Conservation (phyloP, 2,329 filamentous ascomycete genomes). For the Aspergillus bombycis region DNA sequence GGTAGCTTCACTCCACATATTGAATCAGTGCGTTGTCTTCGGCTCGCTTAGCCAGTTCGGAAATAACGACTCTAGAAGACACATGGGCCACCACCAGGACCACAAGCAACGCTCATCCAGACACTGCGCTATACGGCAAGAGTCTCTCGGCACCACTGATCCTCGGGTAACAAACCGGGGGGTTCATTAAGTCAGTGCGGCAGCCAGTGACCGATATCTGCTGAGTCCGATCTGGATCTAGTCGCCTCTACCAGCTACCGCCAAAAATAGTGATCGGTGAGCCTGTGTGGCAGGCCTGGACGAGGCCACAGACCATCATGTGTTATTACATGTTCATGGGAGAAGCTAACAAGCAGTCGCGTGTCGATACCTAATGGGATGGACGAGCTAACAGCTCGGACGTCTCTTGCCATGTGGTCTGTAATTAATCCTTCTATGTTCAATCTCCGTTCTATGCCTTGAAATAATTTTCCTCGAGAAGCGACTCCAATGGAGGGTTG, state of each 20-base stretch:
- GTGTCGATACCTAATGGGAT: not conserved
- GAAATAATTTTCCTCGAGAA: not conserved
- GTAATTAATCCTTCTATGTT: not conserved
- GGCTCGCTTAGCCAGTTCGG: not conserved
- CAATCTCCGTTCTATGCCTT: not conserved
- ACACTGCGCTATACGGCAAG: not conserved
- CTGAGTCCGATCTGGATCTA: not conserved
- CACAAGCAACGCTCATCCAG: not conserved
- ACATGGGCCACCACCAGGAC: not conserved
- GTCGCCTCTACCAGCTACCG: not conserved
- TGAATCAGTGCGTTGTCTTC: not conserved
- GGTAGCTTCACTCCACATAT: not conserved
- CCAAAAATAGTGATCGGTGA: not conserved
- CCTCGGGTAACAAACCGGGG: not conserved
- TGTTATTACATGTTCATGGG: not conserved
- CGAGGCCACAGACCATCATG: not conserved
- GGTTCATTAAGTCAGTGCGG: not conserved
- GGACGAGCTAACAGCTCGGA: too few species aligned
- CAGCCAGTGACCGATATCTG: not conserved
- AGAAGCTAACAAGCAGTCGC: not conserved
- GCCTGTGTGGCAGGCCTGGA: not conserved
- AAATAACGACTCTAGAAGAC: not conserved
- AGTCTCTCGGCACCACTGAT: not conserved
- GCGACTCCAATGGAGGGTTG: conserved; percentile 8
- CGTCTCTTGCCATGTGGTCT: not conserved